Conservation (phyloP, 1,139 yeast genomes). For the Hyphopichia buzzinii region DNA sequence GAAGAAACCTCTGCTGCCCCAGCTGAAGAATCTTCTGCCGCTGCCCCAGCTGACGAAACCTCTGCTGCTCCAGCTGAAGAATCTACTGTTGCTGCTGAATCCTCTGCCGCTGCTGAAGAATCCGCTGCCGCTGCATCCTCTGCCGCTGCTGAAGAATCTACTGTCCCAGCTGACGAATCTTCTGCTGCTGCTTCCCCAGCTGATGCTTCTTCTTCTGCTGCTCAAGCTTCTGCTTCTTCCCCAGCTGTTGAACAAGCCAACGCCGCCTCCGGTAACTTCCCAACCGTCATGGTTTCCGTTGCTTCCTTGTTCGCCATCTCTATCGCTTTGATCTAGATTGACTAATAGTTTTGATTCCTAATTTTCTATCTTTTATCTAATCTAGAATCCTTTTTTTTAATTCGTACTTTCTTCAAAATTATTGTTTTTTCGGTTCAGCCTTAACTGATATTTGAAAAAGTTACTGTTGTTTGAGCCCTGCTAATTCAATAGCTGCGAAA, state of each 20-base stretch:
- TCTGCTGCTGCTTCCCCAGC: constrained; percentile 3
- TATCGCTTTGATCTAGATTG: constrained; percentile 2
- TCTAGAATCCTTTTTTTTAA: no score
- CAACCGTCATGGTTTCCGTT: constrained; percentile 2
- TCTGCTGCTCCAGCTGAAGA: constrained; percentile 2
- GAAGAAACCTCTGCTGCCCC: constrained; percentile 2
- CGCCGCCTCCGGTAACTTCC: constrained; percentile 3
- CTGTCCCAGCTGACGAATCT: background rate
- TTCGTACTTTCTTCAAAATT: no score
- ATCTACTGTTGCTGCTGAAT: constrained; percentile 2
- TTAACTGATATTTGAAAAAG: no score
- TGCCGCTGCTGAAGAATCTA: background rate
- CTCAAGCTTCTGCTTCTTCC: constrained; percentile 3
- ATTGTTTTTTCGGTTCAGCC: no score
- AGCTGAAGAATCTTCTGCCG: constrained; percentile 2
- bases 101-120: constrained; percentile 2
- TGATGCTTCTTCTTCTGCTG: constrained; percentile 1
- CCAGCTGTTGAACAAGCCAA: constrained; percentile 5
- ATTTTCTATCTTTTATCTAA: no score
- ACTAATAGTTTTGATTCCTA: no score
- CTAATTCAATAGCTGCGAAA: no score
- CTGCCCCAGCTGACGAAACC: constrained; percentile 4
- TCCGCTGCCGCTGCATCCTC: background rate
- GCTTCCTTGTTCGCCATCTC: constrained; percentile 1
- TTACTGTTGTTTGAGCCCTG: no score